Conservation (phyloP, 331 rosid species). For the Arachis monticola region DNA sequence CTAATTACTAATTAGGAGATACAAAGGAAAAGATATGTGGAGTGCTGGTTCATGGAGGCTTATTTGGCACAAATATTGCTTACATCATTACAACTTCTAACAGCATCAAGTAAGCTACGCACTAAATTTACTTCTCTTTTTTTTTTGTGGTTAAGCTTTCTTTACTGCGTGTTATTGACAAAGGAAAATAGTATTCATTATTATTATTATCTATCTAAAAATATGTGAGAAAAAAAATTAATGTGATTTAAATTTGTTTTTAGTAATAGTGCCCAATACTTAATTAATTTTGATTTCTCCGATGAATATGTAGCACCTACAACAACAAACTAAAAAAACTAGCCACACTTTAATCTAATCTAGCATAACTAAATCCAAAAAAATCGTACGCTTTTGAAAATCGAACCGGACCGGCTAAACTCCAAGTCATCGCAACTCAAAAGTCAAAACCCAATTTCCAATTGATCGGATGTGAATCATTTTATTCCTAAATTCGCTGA, state of each 20-base stretch:
- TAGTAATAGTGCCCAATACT: too few species aligned
- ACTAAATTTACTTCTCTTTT: neutral
- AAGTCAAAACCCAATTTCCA: too few species aligned
- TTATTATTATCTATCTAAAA: too few species aligned
- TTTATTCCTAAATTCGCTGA: too few species aligned
- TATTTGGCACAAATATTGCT: constrained; percentile 31
- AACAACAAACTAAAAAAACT: neutral
- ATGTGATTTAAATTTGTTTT: too few species aligned
- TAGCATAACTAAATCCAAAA: too few species aligned
- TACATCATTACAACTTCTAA: constrained; percentile 45
- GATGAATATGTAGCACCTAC: neutral
- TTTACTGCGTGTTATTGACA: neutral
- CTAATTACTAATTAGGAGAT: constrained; percentile 19
- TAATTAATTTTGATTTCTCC: neutral
- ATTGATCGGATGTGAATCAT: too few species aligned
- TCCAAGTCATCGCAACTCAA: too few species aligned
- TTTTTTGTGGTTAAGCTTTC: neutral
- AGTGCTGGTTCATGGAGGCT: constrained; percentile 15
- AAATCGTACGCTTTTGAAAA: too few species aligned
- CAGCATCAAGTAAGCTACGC: constrained; percentile 36
- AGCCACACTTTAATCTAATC: too few species aligned
- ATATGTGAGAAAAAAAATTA: neutral
- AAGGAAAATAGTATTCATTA: neutral
- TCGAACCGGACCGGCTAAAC: too few species aligned
- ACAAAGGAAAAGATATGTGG: constrained; percentile 19